Conservation (phyloP, 441 rosid species). For the Caryocar brasiliense region DNA sequence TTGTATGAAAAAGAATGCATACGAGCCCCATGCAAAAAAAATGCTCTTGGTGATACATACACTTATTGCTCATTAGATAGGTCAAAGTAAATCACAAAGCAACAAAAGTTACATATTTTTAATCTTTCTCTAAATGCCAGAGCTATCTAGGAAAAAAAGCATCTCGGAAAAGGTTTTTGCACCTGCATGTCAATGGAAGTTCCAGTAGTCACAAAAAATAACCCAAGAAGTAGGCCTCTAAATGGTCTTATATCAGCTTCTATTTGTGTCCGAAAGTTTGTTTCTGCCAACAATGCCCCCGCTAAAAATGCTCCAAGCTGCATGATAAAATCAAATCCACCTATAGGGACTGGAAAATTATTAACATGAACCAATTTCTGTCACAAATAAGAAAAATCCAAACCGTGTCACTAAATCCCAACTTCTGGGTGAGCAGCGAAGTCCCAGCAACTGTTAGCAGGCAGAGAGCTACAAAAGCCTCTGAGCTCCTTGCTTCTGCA, state of each 20-base stretch:
- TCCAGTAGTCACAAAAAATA: conserved; percentile 92
- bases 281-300: conserved; percentile 88
- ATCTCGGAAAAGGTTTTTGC: not conserved
- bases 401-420: conserved; percentile 98
- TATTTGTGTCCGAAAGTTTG: conserved; percentile 88
- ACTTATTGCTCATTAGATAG: no score
- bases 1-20: conserved; percentile 6
- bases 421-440: conserved; percentile 76
- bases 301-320: conserved; percentile 99
- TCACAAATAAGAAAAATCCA: conserved; percentile 4
- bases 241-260: conserved; percentile 98
- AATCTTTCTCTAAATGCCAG: not conserved
- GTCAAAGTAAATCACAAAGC: no score
- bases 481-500: conserved; percentile 89
- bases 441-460: conserved; percentile 89
- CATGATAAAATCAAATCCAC: conserved; percentile 11
- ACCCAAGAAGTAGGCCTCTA: conserved; percentile 87
- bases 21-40: not conserved
- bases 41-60: not conserved
- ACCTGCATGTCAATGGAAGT: conserved; percentile 93
- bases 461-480: conserved; percentile 94
- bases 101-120: not conserved
- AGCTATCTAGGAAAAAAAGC: not conserved
- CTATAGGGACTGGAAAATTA: conserved; percentile 3
- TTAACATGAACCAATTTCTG: conserved; percentile 1